Conservation (phyloP, 495 filamentous ascomycete genomes). For the Penicillium soppii region DNA sequence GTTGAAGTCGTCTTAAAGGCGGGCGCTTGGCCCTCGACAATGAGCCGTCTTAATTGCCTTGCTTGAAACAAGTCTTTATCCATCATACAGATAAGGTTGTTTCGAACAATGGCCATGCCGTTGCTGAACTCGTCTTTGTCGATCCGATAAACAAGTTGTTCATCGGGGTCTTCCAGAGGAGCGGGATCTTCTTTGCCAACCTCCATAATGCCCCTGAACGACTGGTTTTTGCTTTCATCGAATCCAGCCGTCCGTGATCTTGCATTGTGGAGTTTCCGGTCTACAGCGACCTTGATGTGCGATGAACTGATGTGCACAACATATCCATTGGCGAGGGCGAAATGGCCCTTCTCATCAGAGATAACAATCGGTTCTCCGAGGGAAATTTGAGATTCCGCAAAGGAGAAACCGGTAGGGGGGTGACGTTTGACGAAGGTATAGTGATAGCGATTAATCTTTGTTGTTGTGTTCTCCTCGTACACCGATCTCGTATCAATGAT, state of each 20-base stretch:
- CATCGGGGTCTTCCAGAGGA: constrained; percentile 47
- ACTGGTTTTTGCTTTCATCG: constrained; percentile 71
- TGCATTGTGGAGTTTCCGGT: constrained; percentile 82
- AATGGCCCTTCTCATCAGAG: constrained; percentile 94
- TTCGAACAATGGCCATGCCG: constrained; percentile 91
- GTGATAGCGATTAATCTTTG: constrained; percentile 85
- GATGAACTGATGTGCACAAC: constrained; percentile 71
- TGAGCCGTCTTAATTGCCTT: constrained; percentile 69
- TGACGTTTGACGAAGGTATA: constrained; percentile 78
- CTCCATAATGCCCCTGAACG: constrained; percentile 90
- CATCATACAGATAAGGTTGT: constrained; percentile 92
- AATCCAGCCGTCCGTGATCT: constrained; percentile 74
- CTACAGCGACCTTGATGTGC: constrained; percentile 81
- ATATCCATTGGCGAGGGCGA: constrained; percentile 89
- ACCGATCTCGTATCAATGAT: constrained; percentile 77
- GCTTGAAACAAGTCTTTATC: constrained; percentile 71
- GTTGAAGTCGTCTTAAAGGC: constrained; percentile 66
- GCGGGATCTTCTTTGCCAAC: constrained; percentile 54
- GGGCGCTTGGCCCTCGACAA: constrained; percentile 71
- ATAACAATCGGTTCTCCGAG: constrained; percentile 91
- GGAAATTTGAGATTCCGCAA: constrained; percentile 85
- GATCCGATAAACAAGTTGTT: constrained; percentile 72
- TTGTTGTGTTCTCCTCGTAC: constrained; percentile 59
- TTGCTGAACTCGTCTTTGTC: constrained; percentile 99
- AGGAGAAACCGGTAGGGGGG: constrained; percentile 62